Percentiles rank a stretch among this genome's conserved stretches.
These are phyloP conservation scores for Tuber umbilicatum DNA, from an alignment of 495 filamentous ascomycete genomes.

Conservation along the genomic window DNA sequence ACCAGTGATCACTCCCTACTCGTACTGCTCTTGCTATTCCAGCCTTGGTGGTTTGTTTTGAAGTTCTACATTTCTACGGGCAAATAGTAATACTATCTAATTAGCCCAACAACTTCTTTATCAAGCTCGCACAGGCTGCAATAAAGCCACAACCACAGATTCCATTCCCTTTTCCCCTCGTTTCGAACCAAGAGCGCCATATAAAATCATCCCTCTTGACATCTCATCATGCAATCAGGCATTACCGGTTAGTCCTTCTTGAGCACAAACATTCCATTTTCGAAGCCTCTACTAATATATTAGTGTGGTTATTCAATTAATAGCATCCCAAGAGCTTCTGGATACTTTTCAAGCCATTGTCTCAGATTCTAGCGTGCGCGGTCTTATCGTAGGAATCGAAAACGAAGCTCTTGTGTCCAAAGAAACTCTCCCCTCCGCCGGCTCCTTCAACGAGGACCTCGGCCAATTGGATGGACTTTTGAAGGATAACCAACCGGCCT, in stretches of 20 bases:
- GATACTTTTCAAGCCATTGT: constrained; percentile 71
- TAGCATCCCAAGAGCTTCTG: constrained; percentile 82
- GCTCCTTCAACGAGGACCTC: constrained; percentile 61
- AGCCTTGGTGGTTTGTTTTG: background rate
- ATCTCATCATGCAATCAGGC: constrained; percentile 70
- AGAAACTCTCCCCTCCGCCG: constrained; percentile 51
- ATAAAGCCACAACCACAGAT: background rate
- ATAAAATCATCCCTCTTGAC: background rate
- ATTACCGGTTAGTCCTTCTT: constrained; percentile 58
- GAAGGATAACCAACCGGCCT: constrained; percentile 67
- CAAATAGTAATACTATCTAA: background rate
- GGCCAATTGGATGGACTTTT: constrained; percentile 55
- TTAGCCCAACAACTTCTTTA: background rate
- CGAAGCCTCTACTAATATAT: constrained; percentile 18
- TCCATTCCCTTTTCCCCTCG: background rate
- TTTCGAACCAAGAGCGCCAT: background rate
- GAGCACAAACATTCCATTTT: constrained; percentile 12
- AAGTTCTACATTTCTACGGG: background rate
- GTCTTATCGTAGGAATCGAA: constrained; percentile 72
- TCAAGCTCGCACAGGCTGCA: background rate
- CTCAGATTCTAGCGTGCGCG: constrained; percentile 58
- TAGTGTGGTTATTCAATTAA: background rate
- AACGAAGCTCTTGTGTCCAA: constrained; percentile 66
- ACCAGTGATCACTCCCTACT: background rate
- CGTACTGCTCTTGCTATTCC: background rate